These are phyloP conservation scores for Lactifluus subvellereus DNA, from an alignment of 768 basidiomycete genomes.

Conservation along the genomic window DNA sequence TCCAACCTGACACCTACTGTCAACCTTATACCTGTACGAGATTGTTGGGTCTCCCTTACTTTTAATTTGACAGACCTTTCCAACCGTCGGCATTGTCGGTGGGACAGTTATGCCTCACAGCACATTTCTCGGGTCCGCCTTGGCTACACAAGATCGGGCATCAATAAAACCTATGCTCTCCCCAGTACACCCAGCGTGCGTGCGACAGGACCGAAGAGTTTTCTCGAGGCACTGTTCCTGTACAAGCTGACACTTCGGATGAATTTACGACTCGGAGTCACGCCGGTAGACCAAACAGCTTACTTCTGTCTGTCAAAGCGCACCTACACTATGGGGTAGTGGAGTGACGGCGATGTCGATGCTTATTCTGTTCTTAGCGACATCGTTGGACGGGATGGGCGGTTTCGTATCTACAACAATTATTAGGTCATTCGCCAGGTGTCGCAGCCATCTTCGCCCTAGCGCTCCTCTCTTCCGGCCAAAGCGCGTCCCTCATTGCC, in stretches of 20 bases:
- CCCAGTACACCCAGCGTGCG: not conserved
- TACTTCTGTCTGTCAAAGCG: constrained; percentile 47
- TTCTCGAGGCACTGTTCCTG: not conserved
- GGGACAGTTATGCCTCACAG: constrained; percentile 48
- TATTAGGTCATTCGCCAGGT: not conserved
- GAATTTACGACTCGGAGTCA: constrained; percentile 18
- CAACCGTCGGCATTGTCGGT: constrained; percentile 29
- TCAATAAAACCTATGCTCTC: not conserved
- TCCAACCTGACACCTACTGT: constrained; percentile 9
- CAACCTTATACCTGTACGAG: constrained; percentile 20
- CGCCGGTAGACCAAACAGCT: constrained; percentile 49
- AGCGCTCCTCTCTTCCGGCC: constrained; percentile 78
- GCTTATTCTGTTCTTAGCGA: too few species aligned
- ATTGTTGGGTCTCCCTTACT: not conserved
- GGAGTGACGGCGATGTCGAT: constrained; percentile 40
- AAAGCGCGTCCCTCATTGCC: constrained; percentile 85
- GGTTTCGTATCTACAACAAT: not conserved
- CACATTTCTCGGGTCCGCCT: constrained; percentile 39
- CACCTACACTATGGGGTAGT: constrained; percentile 62
- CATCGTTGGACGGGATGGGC: too few species aligned
- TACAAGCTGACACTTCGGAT: constrained; percentile 1
- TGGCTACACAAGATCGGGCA: constrained; percentile 40
- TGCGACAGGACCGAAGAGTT: not conserved
- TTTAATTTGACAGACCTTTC: not conserved
- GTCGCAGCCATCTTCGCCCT: constrained; percentile 86